Base-by-base conservation (phyloP, 129 eudicot species). In the Tagetes patula region DNA sequence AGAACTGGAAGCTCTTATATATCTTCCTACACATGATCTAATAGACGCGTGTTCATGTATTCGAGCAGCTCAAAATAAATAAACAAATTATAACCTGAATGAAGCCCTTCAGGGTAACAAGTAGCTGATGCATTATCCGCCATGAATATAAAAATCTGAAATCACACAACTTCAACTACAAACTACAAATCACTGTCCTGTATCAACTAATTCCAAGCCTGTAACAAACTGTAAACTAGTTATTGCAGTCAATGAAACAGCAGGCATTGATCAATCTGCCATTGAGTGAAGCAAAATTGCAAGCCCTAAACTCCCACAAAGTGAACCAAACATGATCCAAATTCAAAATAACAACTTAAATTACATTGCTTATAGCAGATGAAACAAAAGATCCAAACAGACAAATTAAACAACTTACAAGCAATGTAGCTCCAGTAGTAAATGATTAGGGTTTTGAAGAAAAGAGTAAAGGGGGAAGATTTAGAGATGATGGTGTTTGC, bases 401-500 rank as follows among this genome's bases (percentile, higher is more conserved):
- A 58, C 58, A 40, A 20, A 20, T 20, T 20, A 20, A 20, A 20
- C 27, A 20, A 20, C 27, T 20, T 20, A 20, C 27, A 20, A 20
- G 27, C 27, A 20, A 20, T 20, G 27, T 20, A 30, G 65, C 4
- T 1, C 0, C 49, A 60, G 31, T 42, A 69, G 65, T 31, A 59
- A 50, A 78, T 71, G 76, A 85, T 77, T 80, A 77, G 83, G 91
- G 87, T 74, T 86, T 86, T 5, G 76, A 62, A 66, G 60, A 70
- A 73, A 65, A 58, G 71, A 48, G 63, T 61, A 71, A 43, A 76
- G 63, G 70, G 3, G 60, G 7, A 39, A 36, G 39, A 47, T 55
- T 60, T n/a, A 66, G 74, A 41, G 66, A 60, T 83, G 86, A 76
- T 84, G 84, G 94, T 87, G 85, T 81, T 85, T 87, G 91, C 89